A percentile compares a stretch with the other conserved stretches of the same genome.
phyloP scores from a whole-genome alignment of 768 basidiomycete genomes.

The Amanita jacksonii region DNA sequence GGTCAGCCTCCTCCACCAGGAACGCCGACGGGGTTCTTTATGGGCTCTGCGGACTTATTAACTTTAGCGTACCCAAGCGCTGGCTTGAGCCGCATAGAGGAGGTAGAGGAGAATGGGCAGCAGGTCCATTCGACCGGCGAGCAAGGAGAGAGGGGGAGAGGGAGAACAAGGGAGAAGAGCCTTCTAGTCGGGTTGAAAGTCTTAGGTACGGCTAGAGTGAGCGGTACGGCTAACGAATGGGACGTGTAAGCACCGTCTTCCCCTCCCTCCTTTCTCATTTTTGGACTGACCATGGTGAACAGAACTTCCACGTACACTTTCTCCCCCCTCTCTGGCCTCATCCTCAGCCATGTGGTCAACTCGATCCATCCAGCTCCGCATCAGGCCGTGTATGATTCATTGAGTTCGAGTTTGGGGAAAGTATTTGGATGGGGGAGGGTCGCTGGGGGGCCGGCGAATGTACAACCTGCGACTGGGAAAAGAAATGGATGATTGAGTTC shows the following conservation, averaged over 20 bases:
- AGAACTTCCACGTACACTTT: constrained; percentile 70
- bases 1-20: not conserved
- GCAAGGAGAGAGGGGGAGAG: constrained; percentile 15
- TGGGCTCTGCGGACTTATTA: too few species aligned
- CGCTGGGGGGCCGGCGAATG: constrained; percentile 6
- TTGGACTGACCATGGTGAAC: not conserved
- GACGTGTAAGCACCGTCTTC: constrained; percentile 45
- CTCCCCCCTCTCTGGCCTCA: constrained; percentile 55
- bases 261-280: constrained; percentile 4
- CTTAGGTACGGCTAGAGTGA: constrained; percentile 52
- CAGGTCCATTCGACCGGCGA: too few species aligned
- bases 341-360: constrained; percentile 56
- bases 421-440: constrained; percentile 25
- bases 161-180: constrained; percentile 43
- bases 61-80: too few species aligned
- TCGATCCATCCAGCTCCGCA: constrained; percentile 77
- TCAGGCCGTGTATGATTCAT: constrained; percentile 55
- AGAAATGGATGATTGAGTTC: too few species aligned
- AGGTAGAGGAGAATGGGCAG: too few species aligned
- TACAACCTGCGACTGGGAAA: not conserved
- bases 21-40: constrained; percentile 4
- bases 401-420: constrained; percentile 33
- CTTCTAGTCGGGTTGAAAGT: constrained; percentile 47
- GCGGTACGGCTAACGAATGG: constrained; percentile 57
- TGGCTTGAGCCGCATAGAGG: too few species aligned